These are phyloP conservation scores for Pleurostoma richardsiae DNA, from an alignment of 2,329 filamentous ascomycete genomes.

Conservation along the genomic window DNA sequence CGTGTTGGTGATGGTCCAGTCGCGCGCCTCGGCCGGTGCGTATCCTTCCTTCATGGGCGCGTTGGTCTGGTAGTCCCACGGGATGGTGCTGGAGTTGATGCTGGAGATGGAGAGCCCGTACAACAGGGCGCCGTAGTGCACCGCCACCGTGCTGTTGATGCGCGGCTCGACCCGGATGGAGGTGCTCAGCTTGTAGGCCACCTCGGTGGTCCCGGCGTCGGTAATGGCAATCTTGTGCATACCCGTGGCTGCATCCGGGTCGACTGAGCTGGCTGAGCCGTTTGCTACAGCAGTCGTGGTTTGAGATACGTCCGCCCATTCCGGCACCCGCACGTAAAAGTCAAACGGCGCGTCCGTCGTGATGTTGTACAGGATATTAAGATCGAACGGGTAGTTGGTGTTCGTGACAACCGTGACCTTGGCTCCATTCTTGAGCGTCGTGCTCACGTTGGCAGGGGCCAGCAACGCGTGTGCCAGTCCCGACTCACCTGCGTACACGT, in stretches of 20 bases:
- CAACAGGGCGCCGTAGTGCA: constrained; percentile 23
- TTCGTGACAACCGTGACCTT: constrained; percentile 34
- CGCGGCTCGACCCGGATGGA: constrained; percentile 19
- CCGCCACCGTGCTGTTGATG: constrained; percentile 22
- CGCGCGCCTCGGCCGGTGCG: constrained; percentile 17
- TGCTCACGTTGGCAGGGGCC: constrained; percentile 34
- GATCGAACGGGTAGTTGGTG: constrained; percentile 39
- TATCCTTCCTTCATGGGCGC: constrained; percentile 11
- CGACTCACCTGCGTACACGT: neutral
- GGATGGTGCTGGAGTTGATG: constrained; percentile 12
- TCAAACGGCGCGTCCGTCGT: constrained; percentile 19
- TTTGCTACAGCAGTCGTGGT: constrained; percentile 6
- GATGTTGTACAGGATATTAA: constrained; percentile 22
- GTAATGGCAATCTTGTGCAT: constrained; percentile 17
- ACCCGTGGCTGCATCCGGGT: constrained; percentile 10
- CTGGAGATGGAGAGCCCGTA: constrained; percentile 22
- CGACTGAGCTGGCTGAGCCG: neutral
- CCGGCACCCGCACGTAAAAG: constrained; percentile 25
- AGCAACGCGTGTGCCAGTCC: constrained; percentile 37
- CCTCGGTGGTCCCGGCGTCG: constrained; percentile 9
- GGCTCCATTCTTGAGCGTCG: constrained; percentile 26
- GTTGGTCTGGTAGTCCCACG: constrained; percentile 12
- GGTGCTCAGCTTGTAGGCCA: constrained; percentile 17
- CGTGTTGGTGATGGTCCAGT: constrained; percentile 19
- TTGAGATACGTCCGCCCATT: constrained; percentile 17